A percentile compares a stretch with the other conserved stretches of the same genome.
phyloP scores from a whole-genome alignment of 1,139 yeast species.

The Pichia sp. region DNA sequence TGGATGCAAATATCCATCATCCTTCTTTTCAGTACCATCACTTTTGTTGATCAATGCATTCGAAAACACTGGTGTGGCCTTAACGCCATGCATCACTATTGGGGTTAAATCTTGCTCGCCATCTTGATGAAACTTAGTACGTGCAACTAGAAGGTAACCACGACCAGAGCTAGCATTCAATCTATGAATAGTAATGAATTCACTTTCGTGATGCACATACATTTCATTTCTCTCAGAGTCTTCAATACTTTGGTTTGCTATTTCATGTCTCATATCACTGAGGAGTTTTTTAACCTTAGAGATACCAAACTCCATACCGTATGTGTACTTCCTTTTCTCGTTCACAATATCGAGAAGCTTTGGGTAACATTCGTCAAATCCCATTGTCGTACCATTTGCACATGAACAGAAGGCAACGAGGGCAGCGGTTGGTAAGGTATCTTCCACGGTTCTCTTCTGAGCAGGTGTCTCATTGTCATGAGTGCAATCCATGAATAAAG shows the following conservation, averaged over 20 bases:
- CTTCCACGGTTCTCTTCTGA: slow-evolving; percentile 88
- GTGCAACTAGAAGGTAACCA: slow-evolving; percentile 85
- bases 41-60: slow-evolving; percentile 49
- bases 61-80: slow-evolving; percentile 53
- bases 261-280: slow-evolving; percentile 47
- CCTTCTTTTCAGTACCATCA: slow-evolving; percentile 28
- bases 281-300: slow-evolving; percentile 60
- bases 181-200: slow-evolving; percentile 85
- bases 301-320: slow-evolving; percentile 75
- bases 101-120: slow-evolving; percentile 53
- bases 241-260: slow-evolving; percentile 61
- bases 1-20: slow-evolving; percentile 37
- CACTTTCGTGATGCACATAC: slow-evolving; percentile 93
- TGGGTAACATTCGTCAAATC: slow-evolving; percentile 91
- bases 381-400: slow-evolving; percentile 92
- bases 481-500: slow-evolving; percentile 94
- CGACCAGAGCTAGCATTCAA: slow-evolving; percentile 76
- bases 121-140: slow-evolving; percentile 60
- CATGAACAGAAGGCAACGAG: slow-evolving; percentile 88
- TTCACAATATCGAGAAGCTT: slow-evolving; percentile 71
- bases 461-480: slow-evolving; percentile 91
- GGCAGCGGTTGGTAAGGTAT: slow-evolving; percentile 92
- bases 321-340: slow-evolving; percentile 62
- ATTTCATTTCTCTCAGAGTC: slow-evolving; percentile 73
- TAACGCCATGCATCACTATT: slow-evolving; percentile 57